A percentile compares a stretch with the other conserved stretches of the same genome.
Evolutionary conservation across 164 flowering plant genomes (phyloP).

Genomic region (Cinnamomum micranthum): DNA sequence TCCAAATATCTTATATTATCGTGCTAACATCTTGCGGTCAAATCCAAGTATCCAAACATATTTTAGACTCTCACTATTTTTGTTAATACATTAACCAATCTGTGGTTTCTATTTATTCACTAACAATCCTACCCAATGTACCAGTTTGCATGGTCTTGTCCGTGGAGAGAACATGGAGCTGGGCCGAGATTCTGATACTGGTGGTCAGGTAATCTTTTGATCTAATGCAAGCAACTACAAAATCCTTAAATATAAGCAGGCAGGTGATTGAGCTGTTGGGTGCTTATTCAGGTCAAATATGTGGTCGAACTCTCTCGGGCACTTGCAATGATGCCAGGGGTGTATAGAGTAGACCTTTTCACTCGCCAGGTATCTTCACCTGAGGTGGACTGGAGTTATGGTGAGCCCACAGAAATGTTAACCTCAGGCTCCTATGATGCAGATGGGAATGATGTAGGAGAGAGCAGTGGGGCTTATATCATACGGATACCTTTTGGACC

Average conservation of each 20-base stretch:
- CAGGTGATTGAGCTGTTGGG: neutral
- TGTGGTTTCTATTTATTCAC: neutral
- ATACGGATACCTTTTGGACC: constrained; percentile 97
- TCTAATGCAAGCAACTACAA: neutral
- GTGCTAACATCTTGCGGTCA: neutral
- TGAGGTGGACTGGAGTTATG: constrained; percentile 95
- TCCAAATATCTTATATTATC: too few relatives aligned
- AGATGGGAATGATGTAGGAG: constrained; percentile 64
- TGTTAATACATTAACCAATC: neutral
- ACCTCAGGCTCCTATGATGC: constrained; percentile 47
- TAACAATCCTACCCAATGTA: neutral
- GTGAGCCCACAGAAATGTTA: constrained; percentile 96
- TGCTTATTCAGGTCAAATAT: constrained; percentile 69
- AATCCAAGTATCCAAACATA: neutral
- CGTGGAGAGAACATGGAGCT: constrained; percentile 99
- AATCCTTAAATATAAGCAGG: neutral
- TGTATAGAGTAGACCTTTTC: constrained; percentile 94
- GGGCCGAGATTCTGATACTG: constrained; percentile 99
- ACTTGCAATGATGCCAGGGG: constrained; percentile 91
- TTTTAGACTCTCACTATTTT: neutral
- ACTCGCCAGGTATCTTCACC: constrained; percentile 91
- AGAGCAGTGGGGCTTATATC: constrained; percentile 95
- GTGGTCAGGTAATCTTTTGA: constrained; percentile 78
- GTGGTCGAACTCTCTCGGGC: constrained; percentile 99
- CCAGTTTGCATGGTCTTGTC: constrained; percentile 94